phyloP scores from a whole-genome alignment of 2,329 filamentous ascomycete species.

The Alternaria longipes region DNA sequence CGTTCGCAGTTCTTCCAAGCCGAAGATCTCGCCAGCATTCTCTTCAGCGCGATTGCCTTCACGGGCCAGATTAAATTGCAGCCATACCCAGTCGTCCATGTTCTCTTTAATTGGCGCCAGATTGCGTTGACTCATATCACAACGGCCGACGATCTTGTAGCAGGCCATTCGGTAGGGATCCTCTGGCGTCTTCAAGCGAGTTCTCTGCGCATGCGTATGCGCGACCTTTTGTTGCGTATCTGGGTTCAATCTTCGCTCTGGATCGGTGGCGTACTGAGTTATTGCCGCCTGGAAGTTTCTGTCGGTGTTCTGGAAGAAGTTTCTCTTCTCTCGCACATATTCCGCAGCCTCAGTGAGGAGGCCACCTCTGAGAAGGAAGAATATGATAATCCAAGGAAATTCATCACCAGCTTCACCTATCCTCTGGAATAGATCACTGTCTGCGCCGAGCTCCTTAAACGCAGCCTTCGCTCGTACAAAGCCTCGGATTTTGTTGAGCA shows the following conservation, averaged over 20 bases:
- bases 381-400: constrained; percentile 93
- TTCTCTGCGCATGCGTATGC: constrained; percentile 86
- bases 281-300: constrained; percentile 90
- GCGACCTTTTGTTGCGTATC: constrained; percentile 88
- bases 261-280: constrained; percentile 78
- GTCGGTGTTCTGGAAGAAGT: constrained; percentile 88
- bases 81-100: constrained; percentile 73
- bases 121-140: constrained; percentile 66
- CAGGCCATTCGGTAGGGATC: constrained; percentile 97
- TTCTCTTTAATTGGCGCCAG: constrained; percentile 67
- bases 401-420: constrained; percentile 71
- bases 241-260: constrained; percentile 78
- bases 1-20: constrained; percentile 74
- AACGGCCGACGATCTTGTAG: constrained; percentile 94
- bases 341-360: constrained; percentile 83
- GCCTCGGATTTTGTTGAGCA: constrained; percentile 89
- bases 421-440: constrained; percentile 81
- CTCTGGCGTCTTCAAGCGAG: constrained; percentile 83
- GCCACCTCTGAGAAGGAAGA: constrained; percentile 87
- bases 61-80: constrained; percentile 70
- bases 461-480: constrained; percentile 84
- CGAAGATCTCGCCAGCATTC: constrained; percentile 69
- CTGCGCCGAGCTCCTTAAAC: constrained; percentile 83
- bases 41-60: constrained; percentile 70
- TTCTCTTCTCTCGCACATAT: constrained; percentile 84